phyloP scores from a whole-genome alignment of 2,329 filamentous ascomycete species.

The Claviceps pusilla region DNA sequence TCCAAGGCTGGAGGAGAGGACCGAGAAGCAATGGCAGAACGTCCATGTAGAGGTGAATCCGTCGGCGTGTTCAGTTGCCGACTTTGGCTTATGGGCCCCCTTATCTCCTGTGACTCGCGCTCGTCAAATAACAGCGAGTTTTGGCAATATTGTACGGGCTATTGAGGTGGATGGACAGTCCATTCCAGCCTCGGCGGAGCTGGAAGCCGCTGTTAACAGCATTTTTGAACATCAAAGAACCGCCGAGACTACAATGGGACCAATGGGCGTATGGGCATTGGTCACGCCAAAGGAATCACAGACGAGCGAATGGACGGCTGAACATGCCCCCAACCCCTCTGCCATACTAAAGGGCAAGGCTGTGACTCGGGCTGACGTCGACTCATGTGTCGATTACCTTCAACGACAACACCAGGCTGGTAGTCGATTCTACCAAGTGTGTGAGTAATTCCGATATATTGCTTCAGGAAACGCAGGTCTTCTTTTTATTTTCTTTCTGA shows the following conservation, averaged over 20 bases:
- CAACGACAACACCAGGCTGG: slow-evolving; percentile 24
- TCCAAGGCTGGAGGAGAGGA: slow-evolving; percentile 12
- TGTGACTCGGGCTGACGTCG: slow-evolving; percentile 8
- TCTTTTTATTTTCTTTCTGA: slow-evolving; percentile 8
- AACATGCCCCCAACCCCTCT: slow-evolving; percentile 6
- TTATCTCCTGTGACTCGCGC: slow-evolving; percentile 49
- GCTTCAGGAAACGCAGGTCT: background rate
- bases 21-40: slow-evolving; percentile 25
- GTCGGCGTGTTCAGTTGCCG: slow-evolving; percentile 9
- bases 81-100: slow-evolving; percentile 24
- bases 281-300: slow-evolving; percentile 32
- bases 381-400: slow-evolving; percentile 15
- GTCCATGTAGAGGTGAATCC: slow-evolving; percentile 14
- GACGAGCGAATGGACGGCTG: slow-evolving; percentile 1
- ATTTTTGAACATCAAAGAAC: slow-evolving; percentile 31
- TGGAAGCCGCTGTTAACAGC: slow-evolving; percentile 48
- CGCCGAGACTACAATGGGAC: slow-evolving; percentile 20
- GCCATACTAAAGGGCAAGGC: slow-evolving; percentile 1
- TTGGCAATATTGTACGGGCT: slow-evolving; percentile 66
- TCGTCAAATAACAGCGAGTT: slow-evolving; percentile 45
- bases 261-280: slow-evolving; percentile 59
- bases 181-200: slow-evolving; percentile 53
- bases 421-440: slow-evolving; percentile 29
- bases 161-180: slow-evolving; percentile 33
- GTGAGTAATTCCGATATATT: slow-evolving; percentile 10